These are phyloP conservation scores for Durotheca rogersii DNA, from an alignment of 495 filamentous ascomycete species.

Conservation along the genomic window DNA sequence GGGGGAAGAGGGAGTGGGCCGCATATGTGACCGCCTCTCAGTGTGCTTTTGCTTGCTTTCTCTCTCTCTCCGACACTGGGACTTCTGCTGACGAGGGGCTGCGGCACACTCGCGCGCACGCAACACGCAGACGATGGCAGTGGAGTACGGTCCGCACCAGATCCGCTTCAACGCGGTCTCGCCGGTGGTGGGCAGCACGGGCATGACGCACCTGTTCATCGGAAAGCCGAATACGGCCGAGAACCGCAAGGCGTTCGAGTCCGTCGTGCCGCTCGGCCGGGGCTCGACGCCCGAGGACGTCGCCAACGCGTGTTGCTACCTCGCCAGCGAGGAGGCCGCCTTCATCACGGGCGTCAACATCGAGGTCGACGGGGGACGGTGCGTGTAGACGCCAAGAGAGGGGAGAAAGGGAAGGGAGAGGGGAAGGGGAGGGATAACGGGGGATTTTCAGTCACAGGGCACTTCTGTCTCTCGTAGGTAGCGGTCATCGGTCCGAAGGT, in stretches of 20 bases:
- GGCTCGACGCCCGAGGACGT: constrained; percentile 65
- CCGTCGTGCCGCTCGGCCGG: constrained; percentile 65
- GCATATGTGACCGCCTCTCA: too few relatives aligned
- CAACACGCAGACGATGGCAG: constrained; percentile 66
- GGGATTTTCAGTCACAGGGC: too few relatives aligned
- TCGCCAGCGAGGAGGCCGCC: constrained; percentile 65
- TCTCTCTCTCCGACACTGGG: too few relatives aligned
- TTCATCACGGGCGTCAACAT: constrained; percentile 70
- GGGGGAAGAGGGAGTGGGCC: too few relatives aligned
- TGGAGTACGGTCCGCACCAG: constrained; percentile 64
- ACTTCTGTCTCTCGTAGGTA: too few relatives aligned
- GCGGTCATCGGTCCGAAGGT: too few relatives aligned
- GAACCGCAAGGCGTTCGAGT: constrained; percentile 66
- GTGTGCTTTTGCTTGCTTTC: too few relatives aligned
- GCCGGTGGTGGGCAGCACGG: constrained; percentile 63
- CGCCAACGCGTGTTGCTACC: constrained; percentile 64
- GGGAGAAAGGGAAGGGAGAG: too few relatives aligned
- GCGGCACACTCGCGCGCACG: too few relatives aligned
- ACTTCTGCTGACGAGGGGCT: too few relatives aligned
- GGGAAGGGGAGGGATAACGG: too few relatives aligned
- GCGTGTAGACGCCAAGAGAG: constrained; percentile 34
- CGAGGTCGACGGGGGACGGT: constrained; percentile 59
- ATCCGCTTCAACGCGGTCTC: constrained; percentile 66
- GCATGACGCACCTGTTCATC: constrained; percentile 64
- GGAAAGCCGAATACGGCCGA: constrained; percentile 68